Evolutionary conservation across 2,329 filamentous ascomycete species (phyloP).

Genomic region (Pyricularia grisea): DNA sequence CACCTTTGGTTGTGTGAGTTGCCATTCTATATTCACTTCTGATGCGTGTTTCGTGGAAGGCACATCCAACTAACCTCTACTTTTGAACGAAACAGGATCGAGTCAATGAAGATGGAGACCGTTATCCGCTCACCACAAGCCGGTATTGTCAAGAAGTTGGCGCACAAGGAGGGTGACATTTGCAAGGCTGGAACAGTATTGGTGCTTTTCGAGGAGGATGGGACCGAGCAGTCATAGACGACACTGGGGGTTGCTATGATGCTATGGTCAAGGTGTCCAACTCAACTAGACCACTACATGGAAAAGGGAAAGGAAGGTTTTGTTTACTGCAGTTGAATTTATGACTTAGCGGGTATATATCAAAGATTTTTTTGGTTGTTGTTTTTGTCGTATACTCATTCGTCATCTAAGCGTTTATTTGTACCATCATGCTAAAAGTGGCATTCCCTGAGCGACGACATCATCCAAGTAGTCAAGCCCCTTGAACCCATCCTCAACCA

Average conservation of each 20-base stretch:
- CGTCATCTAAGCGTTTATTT: not conserved
- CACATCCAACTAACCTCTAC: conserved; percentile 15
- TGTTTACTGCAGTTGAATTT: not conserved
- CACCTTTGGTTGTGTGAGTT: conserved; percentile 72
- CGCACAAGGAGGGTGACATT: conserved; percentile 68
- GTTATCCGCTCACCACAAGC: conserved; percentile 69
- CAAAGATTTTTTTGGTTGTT: not conserved
- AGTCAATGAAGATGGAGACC: conserved; percentile 88
- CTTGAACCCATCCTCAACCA: conserved; percentile 78
- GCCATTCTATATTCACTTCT: not conserved
- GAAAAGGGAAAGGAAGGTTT: not conserved
- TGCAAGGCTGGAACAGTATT: conserved; percentile 69
- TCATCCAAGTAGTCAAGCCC: conserved; percentile 49
- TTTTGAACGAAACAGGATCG: conserved; percentile 42
- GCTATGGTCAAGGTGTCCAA: no score
- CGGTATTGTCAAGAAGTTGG: conserved; percentile 61
- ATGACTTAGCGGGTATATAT: not conserved
- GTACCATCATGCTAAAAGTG: not conserved
- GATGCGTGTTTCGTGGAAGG: not conserved
- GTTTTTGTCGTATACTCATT: not conserved
- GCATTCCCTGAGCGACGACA: not conserved
- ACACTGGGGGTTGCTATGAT: not conserved
- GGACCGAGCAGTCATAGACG: conserved; percentile 6
- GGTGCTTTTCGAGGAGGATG: conserved; percentile 57
- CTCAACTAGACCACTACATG: no score